These are phyloP conservation scores for Eucalyptus cloeziana DNA, from an alignment of 345 rosid genomes.

Conservation along the genomic window DNA sequence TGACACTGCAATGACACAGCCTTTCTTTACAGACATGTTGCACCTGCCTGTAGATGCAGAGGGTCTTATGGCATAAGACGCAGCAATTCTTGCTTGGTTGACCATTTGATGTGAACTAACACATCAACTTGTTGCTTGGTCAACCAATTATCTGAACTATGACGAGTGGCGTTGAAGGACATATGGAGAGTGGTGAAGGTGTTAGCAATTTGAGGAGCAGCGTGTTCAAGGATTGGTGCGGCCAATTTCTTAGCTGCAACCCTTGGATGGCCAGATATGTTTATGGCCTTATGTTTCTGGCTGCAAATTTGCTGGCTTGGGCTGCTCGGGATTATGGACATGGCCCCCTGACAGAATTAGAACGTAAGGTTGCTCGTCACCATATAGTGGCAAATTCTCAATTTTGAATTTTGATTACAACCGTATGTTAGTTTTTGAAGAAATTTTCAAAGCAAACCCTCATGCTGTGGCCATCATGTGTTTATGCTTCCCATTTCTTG, in stretches of 20 bases:
- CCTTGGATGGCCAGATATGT: constrained; percentile 98
- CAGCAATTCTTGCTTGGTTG: not conserved
- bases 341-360: constrained; percentile 46
- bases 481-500: not conserved
- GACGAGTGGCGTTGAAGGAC: accelerated
- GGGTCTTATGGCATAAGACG: not conserved
- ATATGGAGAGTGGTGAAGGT: not conserved
- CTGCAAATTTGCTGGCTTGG: constrained; percentile 85
- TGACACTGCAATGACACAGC: not conserved
- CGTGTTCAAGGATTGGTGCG: constrained; percentile 37
- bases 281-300: constrained; percentile 67
- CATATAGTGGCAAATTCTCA: not conserved
- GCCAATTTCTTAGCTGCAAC: constrained; percentile 68
- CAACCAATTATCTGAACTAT: not conserved
- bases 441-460: not conserved
- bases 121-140: not conserved
- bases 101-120: not conserved
- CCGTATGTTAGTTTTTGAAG: not conserved
- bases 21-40: not conserved
- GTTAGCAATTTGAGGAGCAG: not conserved
- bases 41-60: not conserved
- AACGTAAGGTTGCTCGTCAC: constrained; percentile 39
- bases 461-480: not conserved
- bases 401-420: not conserved
- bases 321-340: constrained; percentile 81